Evolutionary conservation across 495 filamentous ascomycete genomes (phyloP), one percentile per base, ranked within the genome.

Genomic region (Penicillium coffeae): DNA sequence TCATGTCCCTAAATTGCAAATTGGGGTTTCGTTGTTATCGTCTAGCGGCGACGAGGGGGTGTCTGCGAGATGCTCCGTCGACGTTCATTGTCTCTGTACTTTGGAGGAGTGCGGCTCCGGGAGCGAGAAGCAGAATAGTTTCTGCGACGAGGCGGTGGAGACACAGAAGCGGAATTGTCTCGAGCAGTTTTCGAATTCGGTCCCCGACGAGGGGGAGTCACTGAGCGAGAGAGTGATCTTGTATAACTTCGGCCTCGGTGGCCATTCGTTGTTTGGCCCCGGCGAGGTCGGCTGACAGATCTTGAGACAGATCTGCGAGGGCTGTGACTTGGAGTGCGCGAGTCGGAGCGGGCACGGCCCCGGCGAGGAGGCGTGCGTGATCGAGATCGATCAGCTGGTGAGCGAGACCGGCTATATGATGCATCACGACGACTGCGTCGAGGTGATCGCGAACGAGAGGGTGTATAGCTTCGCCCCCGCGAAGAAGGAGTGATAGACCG

Each of bases 401-500:
- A 34, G 5, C 20, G 20, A 7, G 44, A 47, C 16, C 44, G 34
- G 14, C 20, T 38, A 10, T 38, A n/a, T 1, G 44, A 47, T 2
- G 15, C 20, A 27, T 25, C 0, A 15, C 34, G 44, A 9, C 33
- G 34, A 12, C n/a, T 13, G 5, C 20, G 34, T 21, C 34, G 44
- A 18, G 34, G 34, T 25, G 44, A 47, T 16, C 44, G 42, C 7
- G 42, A 35, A 2, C 42, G 44, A 25, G 44, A 47, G 15, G 33
- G 34, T 19, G 44, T 47, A 56, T 67, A 67, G 52, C 60, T 69
- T 39, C 66, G 68, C 40, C 66, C 60, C 5, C 68, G 66, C 2
- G 70, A 69, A n/a, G 67, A 70, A 3, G 61, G 60, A 1, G 71
- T 66, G 15, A 64, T 21, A 13, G 71, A 72, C 27, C 71, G 64